Evolutionary conservation across 2,329 filamentous ascomycete species (phyloP).

Genomic region (Ophiostoma montium): DNA sequence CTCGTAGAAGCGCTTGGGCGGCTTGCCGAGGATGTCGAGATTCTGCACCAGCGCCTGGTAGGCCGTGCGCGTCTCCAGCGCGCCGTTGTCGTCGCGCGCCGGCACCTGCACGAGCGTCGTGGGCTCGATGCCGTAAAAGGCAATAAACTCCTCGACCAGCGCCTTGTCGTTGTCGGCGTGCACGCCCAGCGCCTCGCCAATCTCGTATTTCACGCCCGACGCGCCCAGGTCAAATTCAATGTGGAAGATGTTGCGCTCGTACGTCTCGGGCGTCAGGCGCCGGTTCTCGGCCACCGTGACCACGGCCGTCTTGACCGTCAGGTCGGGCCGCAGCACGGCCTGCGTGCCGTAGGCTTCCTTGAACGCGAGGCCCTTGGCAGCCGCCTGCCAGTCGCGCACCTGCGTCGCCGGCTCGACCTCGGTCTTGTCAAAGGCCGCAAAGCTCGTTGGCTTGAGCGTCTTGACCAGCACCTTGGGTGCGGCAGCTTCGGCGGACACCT

Average conservation of each 20-base stretch:
- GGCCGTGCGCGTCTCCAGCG: constrained; percentile 78
- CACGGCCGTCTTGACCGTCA: constrained; percentile 71
- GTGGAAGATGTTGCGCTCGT: constrained; percentile 99
- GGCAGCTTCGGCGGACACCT: constrained; percentile 45
- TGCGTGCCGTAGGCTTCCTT: constrained; percentile 82
- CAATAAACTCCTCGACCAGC: constrained; percentile 73
- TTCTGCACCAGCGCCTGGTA: constrained; percentile 88
- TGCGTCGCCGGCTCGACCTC: constrained; percentile 52
- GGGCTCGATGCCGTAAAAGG: constrained; percentile 72
- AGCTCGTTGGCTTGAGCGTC: constrained; percentile 65
- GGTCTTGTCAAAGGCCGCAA: constrained; percentile 62
- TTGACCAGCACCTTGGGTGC: constrained; percentile 40
- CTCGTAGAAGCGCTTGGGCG: constrained; percentile 97
- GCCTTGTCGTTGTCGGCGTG: constrained; percentile 83
- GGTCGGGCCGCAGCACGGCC: constrained; percentile 65
- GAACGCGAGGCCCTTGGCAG: constrained; percentile 79
- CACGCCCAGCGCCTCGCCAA: constrained; percentile 91
- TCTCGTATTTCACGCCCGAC: constrained; percentile 88
- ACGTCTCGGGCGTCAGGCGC: constrained; percentile 70
- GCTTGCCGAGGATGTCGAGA: constrained; percentile 90
- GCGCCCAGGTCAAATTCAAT: constrained; percentile 94
- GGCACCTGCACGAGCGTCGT: constrained; percentile 84
- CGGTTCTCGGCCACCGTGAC: constrained; percentile 93
- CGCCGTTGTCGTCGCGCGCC: constrained; percentile 58
- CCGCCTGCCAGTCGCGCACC: constrained; percentile 66